Evolutionary conservation across 352 stramenopile species (phyloP).

Genomic region (Globisporangium barbulae): DNA sequence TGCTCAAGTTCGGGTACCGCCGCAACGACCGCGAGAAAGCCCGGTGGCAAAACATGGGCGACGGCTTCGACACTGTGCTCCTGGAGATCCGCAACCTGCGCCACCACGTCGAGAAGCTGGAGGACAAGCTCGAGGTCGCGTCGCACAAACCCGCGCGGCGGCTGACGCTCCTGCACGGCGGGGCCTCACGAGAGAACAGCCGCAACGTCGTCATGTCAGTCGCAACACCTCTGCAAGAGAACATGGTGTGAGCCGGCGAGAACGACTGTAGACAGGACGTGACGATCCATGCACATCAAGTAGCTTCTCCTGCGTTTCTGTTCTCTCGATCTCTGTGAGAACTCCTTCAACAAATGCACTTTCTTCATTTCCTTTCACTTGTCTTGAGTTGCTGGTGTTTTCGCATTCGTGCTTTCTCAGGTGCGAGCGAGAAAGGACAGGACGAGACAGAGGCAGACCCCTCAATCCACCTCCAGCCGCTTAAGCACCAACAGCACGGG

Average conservation of each 20-base stretch:
- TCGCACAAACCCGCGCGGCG: constrained; percentile 33
- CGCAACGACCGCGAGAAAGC: constrained; percentile 27
- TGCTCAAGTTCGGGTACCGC: constrained; percentile 41
- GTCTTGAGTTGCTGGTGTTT: not conserved
- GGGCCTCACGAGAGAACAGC: constrained; percentile 22
- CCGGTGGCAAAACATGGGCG: constrained; percentile 30
- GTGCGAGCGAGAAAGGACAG: constrained; percentile 1
- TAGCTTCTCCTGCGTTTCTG: not conserved
- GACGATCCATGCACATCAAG: not conserved
- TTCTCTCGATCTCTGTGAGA: constrained; percentile 1
- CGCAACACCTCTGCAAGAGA: constrained; percentile 12
- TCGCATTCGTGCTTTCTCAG: not conserved
- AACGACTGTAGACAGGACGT: constrained; percentile 9
- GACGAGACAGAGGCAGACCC: not conserved
- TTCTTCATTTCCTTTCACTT: constrained; percentile 6
- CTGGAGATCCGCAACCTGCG: constrained; percentile 45
- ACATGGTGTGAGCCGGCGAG: constrained; percentile 11
- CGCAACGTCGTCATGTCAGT: constrained; percentile 10
- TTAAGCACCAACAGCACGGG: not conserved
- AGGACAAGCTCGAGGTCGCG: constrained; percentile 46
- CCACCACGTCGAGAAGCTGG: constrained; percentile 43
- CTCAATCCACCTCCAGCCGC: not conserved
- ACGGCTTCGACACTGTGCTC: constrained; percentile 35
- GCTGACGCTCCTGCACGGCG: constrained; percentile 19
- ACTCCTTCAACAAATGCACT: constrained; percentile 2